Evolutionary conservation across 148 eudicot genomes (phyloP).

Genomic region (Vaccinium myrtillus): DNA sequence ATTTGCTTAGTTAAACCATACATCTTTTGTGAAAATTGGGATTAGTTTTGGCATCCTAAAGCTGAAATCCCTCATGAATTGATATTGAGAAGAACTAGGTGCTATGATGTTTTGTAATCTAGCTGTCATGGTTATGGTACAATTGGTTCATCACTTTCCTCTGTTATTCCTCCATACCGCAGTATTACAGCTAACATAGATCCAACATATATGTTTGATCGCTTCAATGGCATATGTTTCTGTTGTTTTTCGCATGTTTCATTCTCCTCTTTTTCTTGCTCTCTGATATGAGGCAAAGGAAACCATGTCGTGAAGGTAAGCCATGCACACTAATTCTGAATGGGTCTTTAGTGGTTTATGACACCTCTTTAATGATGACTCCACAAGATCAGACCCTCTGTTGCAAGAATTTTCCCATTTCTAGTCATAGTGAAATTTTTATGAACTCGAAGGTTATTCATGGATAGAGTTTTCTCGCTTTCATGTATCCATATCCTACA

Average conservation of each 20-base stretch:
- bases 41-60: neutral
- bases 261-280: neutral
- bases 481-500: neutral
- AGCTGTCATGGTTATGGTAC: neutral
- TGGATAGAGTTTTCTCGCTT: neutral
- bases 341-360: neutral
- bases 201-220: neutral
- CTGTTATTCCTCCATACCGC: neutral
- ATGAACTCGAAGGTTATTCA: neutral
- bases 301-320: neutral
- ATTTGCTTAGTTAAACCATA: neutral
- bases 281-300: neutral
- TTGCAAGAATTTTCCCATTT: neutral
- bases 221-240: neutral
- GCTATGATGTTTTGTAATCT: neutral
- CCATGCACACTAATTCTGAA: neutral
- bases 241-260: neutral
- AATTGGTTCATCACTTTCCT: neutral
- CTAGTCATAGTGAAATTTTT: neutral
- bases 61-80: neutral
- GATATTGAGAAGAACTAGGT: neutral
- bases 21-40: neutral
- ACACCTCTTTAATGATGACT: neutral
- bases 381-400: neutral
- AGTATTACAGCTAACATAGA: neutral